Conservation (phyloP, 2,329 filamentous ascomycete genomes). For the Hypomyces rosellus region DNA sequence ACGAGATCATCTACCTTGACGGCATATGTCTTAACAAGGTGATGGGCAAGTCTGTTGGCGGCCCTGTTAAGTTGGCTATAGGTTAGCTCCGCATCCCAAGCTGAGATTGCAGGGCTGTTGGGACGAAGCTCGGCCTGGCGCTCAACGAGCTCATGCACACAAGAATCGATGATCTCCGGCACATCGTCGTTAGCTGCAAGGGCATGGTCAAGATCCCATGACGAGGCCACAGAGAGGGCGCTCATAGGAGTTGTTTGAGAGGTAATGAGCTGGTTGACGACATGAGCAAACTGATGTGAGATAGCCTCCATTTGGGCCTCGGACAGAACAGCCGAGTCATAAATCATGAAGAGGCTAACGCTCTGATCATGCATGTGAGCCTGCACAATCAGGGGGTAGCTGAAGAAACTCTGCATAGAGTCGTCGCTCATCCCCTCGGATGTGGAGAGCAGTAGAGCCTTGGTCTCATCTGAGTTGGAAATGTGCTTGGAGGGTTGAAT, state of each 20-base stretch:
- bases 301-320: background rate
- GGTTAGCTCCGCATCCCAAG: background rate
- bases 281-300: background rate
- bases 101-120: conserved; percentile 3
- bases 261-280: background rate
- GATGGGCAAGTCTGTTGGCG: background rate
- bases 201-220: conserved; percentile 1
- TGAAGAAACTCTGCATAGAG: no score
- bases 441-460: background rate
- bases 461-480: background rate
- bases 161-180: background rate
- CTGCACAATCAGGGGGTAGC: conserved; percentile 3
- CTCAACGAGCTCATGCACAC: conserved; percentile 3
- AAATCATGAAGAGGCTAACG: background rate
- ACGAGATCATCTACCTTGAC: conserved; percentile 2
- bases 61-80: background rate
- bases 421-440: no score
- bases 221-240: background rate
- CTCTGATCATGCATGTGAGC: background rate
- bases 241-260: background rate
- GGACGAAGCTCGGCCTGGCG: background rate
- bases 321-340: background rate
- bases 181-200: background rate
- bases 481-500: background rate
- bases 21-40: background rate